phyloP scores from a whole-genome alignment of 176 grass and related monocot species.

The Avena eriantha region DNA sequence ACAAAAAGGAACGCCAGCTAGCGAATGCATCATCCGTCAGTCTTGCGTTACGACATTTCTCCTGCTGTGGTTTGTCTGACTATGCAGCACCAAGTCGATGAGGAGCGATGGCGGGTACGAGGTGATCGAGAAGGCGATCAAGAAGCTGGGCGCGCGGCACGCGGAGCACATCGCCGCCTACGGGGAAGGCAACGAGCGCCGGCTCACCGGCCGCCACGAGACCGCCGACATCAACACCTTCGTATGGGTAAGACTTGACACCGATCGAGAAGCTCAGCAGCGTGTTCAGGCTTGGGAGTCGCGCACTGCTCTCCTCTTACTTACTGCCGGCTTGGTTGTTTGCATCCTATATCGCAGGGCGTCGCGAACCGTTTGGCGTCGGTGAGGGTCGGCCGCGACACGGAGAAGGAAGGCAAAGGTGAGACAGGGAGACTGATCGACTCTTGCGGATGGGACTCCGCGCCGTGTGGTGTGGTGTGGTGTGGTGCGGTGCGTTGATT shows the following conservation, averaged over 20 bases:
- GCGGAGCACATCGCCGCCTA: constrained; percentile 83
- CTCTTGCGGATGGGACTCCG: too few relatives aligned
- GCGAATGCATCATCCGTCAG: background rate
- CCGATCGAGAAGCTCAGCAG: background rate
- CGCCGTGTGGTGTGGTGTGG: too few relatives aligned
- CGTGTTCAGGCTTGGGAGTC: background rate
- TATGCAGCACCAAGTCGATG: constrained; percentile 82
- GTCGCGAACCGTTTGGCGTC: constrained; percentile 84
- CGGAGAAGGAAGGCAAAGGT: constrained; percentile 83
- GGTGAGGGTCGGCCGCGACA: constrained; percentile 79
- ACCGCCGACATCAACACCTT: constrained; percentile 95
- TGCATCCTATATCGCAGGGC: constrained; percentile 64
- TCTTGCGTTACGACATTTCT: background rate
- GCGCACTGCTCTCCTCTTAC: background rate
- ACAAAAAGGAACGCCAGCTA: background rate
- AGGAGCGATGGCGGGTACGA: constrained; percentile 80
- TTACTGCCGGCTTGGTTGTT: too few relatives aligned
- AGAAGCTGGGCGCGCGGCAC: constrained; percentile 67
- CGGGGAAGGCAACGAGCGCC: constrained; percentile 86
- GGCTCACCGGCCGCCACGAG: constrained; percentile 88
- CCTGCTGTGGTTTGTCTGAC: background rate
- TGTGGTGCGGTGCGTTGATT: too few relatives aligned
- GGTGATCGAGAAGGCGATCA: constrained; percentile 79
- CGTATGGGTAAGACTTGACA: constrained; percentile 47
- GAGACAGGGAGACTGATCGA: too few relatives aligned